phyloP scores from a whole-genome alignment of 257 asterid species.

The Solanum paucissectum region DNA sequence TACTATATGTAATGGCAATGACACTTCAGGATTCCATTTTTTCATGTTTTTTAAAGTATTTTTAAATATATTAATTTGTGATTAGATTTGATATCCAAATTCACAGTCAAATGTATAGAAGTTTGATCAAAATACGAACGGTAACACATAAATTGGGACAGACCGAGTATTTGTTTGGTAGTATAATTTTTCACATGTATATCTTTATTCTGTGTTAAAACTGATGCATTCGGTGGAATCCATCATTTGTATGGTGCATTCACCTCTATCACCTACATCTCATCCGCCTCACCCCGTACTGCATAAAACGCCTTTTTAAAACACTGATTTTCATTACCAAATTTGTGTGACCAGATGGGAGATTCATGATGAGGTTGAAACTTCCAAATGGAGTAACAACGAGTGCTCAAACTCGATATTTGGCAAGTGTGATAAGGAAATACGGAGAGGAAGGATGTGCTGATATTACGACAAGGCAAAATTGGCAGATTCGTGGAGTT shows the following conservation, averaged over 20 bases:
- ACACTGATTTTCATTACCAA: neutral
- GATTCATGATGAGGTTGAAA: slow-evolving; percentile 97
- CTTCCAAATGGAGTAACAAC: slow-evolving; percentile 95
- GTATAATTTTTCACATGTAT: neutral
- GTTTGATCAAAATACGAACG: neutral
- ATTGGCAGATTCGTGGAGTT: slow-evolving; percentile 97
- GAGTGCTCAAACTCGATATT: slow-evolving; percentile 71
- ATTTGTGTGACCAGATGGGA: slow-evolving; percentile 45
- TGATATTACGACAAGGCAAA: slow-evolving; percentile 88
- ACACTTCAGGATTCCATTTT: neutral
- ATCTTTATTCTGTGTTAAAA: neutral
- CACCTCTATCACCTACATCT: neutral
- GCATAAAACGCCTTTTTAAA: neutral
- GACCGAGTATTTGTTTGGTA: neutral
- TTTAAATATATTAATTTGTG: neutral
- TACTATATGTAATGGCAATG: too few species aligned
- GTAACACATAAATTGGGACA: neutral
- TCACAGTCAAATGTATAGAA: neutral
- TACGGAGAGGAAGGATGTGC: slow-evolving; percentile 89
- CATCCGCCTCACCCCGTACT: neutral
- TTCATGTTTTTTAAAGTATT: neutral
- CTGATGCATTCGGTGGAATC: neutral
- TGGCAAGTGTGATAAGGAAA: slow-evolving; percentile 67
- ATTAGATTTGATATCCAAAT: neutral
- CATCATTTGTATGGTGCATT: neutral